Percentiles rank a stretch among this genome's conserved stretches.
phyloP scores from a whole-genome alignment of 257 asterid genomes.

The Petunia secreta region DNA sequence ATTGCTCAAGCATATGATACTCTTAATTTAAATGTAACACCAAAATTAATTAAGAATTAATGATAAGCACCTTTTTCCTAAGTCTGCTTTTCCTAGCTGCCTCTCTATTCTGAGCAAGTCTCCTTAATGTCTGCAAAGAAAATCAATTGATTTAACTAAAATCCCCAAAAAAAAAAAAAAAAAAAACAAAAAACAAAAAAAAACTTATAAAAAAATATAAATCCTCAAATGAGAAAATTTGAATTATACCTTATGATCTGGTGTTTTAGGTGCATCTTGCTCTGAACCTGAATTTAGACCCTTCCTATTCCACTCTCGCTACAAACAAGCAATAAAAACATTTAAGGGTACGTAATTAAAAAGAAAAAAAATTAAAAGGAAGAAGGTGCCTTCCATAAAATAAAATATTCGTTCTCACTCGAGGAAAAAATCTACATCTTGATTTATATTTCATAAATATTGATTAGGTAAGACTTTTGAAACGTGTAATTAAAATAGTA shows the following conservation, averaged over 20 bases:
- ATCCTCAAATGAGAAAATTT: not conserved
- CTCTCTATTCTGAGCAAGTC: slow-evolving; percentile 98
- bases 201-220: not conserved
- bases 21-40: not conserved
- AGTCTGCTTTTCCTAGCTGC: slow-evolving; percentile 96
- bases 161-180: not conserved
- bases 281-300: slow-evolving; percentile 72
- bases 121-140: slow-evolving; percentile 64
- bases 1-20: not conserved
- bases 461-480: no score
- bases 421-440: no score
- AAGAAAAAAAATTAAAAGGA: not conserved
- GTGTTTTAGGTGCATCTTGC: slow-evolving; percentile 76
- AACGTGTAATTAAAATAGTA: no score
- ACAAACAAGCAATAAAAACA: slow-evolving; percentile 33
- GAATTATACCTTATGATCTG: slow-evolving; percentile 77
- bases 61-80: slow-evolving; percentile 63
- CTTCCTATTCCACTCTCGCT: slow-evolving; percentile 84
- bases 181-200: not conserved
- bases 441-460: no score
- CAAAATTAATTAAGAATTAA: not conserved
- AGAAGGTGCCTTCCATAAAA: no score
- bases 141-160: slow-evolving; percentile 9
- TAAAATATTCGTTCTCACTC: no score
- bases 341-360: not conserved